Conservation (phyloP, 257 asterid species). For the Nicotiana otophora region DNA sequence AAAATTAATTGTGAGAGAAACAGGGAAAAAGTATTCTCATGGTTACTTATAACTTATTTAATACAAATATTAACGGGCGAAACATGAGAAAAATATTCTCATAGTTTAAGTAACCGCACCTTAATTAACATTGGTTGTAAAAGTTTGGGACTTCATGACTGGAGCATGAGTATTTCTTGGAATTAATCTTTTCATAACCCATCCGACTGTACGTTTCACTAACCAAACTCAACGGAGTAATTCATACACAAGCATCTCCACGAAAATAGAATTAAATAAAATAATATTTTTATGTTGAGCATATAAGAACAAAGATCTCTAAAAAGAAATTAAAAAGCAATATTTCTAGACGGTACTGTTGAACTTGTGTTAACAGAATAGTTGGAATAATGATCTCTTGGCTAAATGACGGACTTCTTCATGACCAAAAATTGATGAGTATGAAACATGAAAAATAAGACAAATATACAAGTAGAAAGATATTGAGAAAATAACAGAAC, state of each 20-base stretch:
- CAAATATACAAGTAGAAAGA: not conserved
- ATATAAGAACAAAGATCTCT: no score
- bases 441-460: no score
- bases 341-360: not conserved
- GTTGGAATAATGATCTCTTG: not conserved
- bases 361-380: not conserved
- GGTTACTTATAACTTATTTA: not conserved
- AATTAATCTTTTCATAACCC: not conserved
- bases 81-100: not conserved
- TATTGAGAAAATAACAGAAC: no score
- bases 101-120: not conserved
- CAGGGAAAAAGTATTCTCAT: not conserved
- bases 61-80: not conserved
- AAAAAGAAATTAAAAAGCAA: not conserved
- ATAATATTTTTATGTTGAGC: not conserved
- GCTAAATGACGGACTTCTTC: not conserved
- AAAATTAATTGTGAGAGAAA: no score
- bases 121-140: not conserved
- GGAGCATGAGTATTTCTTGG: not conserved
- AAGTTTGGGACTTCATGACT: not conserved
- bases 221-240: not conserved
- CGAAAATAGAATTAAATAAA: no score
- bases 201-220: not conserved
- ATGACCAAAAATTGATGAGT: no score
- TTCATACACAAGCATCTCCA: not conserved